Percentiles rank a stretch among this genome's conserved stretches.
These are phyloP conservation scores for Tritrichomonas foetus DNA, from an alignment of 208 protist species.

Conservation along the genomic window DNA sequence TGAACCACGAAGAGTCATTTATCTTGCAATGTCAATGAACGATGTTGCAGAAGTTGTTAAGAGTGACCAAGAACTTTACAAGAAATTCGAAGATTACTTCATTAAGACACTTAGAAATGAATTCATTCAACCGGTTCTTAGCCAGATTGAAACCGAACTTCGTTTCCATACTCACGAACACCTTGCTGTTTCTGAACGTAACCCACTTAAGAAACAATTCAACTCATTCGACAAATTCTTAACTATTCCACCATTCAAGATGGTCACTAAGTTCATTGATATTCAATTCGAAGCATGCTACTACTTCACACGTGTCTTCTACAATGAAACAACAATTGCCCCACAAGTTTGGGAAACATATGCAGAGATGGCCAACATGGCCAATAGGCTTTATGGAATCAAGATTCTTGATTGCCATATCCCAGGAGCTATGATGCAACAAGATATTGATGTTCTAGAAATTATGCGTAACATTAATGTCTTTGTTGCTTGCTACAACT, in stretches of 20 bases:
- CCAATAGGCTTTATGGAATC: background rate
- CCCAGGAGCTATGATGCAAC: background rate
- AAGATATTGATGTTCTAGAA: slow-evolving; percentile 84
- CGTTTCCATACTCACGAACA: slow-evolving; percentile 26
- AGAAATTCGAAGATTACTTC: background rate
- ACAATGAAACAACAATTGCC: slow-evolving; percentile 13
- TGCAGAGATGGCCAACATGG: slow-evolving; percentile 4
- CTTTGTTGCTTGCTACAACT: slow-evolving; percentile 87
- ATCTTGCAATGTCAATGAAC: background rate
- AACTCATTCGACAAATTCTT: slow-evolving; percentile 24
- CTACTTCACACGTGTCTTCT: slow-evolving; percentile 23
- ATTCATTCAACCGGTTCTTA: background rate
- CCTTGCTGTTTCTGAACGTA: background rate
- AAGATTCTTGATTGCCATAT: background rate
- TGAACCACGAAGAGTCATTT: background rate
- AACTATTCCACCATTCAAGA: background rate
- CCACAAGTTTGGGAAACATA: slow-evolving; percentile 27
- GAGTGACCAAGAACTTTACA: background rate
- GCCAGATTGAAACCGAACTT: background rate
- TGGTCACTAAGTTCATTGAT: background rate
- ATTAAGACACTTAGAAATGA: background rate
- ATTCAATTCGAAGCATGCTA: background rate
- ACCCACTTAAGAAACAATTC: slow-evolving; percentile 32
- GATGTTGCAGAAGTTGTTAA: background rate
- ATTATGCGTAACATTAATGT: slow-evolving; percentile 92